These are phyloP conservation scores for Botrytis byssoidea DNA, from an alignment of 2,329 filamentous ascomycete genomes.

Conservation along the genomic window DNA sequence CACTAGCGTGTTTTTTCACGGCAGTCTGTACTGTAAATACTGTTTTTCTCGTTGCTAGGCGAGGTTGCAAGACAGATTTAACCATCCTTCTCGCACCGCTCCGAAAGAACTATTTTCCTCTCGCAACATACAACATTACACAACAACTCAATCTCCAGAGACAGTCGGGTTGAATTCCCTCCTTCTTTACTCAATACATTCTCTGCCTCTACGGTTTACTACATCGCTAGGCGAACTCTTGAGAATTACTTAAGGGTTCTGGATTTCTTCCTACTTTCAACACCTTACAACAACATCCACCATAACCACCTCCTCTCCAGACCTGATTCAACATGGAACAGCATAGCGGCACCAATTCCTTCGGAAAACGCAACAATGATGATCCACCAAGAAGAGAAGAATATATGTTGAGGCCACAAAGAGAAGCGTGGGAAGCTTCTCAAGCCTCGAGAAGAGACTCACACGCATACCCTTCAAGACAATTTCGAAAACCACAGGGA, in stretches of 20 bases:
- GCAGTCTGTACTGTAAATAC: neutral
- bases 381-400: no score
- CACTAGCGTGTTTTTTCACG: neutral
- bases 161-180: neutral
- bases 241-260: neutral
- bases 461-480: neutral
- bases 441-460: neutral
- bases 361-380: neutral
- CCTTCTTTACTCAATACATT: neutral
- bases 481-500: neutral
- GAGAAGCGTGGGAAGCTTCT: neutral
- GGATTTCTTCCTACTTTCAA: neutral
- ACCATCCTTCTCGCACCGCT: neutral
- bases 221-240: neutral
- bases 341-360: accelerated
- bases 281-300: neutral
- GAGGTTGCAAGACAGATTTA: neutral
- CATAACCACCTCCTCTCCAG: neutral
- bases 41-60: neutral
- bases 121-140: neutral
- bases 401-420: neutral
- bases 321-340: neutral
- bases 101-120: neutral
- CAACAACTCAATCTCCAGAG: neutral
- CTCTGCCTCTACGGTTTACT: neutral